Base-by-base conservation (phyloP, 345 rosid genomes). In the Euphorbia lathyris region DNA sequence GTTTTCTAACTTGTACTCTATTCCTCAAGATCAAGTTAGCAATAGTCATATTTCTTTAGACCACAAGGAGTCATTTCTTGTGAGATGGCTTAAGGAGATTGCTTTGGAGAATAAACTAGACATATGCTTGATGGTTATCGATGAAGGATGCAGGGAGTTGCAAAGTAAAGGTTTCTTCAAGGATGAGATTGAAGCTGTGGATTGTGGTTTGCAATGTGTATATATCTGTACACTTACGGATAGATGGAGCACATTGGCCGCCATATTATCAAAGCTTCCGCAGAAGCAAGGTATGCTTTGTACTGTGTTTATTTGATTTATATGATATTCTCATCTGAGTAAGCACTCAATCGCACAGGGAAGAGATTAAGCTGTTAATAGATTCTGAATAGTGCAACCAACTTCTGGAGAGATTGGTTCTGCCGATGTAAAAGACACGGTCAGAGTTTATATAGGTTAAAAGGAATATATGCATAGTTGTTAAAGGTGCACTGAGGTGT, bases 1-100 rank as follows among this genome's bases (percentile, higher is more conserved):
- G 79, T 79, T 42, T 66, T 52, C 51, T 43, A 68, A 60, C 64
- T 43, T 48, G 48, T 66, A 52, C 42, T 69, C 78, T 58, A 70
- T 56, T 50, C 47, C 59, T 30, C 75, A 57, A 52, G 72, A 68
- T 65, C 73, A 58, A 66, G 57, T 27, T 71, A 67, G 32, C 11
- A 76, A 68, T 66, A 66, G 71, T 64, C 74, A 11, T 58, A 55
- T 63, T 67, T 57, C 80, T 48, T 76, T 48, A 74, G 75, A 65
- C 73, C 74, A 51, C n/a, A 72, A 78, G 70, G 86, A 85, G 58
- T 86, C 99, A 43, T 92, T 87, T 82, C 83, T 95, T 64, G 90
- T 87, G 73, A 86, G 84, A 79, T 95, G 99, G 98, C 83, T 95
- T 65, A 90, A 83, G 85, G 98, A 92, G 83, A 81, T 84, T 63